Conservation (phyloP, 257 asterid genomes). For the Avicennia marina region DNA sequence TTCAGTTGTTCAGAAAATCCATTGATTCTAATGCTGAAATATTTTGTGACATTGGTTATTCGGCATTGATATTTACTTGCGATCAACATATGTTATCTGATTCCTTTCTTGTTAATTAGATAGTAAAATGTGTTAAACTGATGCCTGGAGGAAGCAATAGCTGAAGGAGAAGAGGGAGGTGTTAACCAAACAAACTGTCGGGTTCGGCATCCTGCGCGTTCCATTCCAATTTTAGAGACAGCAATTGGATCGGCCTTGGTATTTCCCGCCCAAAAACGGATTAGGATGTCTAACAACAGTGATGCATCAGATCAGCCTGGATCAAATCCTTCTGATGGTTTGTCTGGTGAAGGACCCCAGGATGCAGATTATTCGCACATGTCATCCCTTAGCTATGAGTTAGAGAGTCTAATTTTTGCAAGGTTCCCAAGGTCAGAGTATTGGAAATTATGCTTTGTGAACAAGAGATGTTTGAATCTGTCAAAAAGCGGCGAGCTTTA, state of each 20-base stretch:
- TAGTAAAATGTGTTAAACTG: too few species aligned
- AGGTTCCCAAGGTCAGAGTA: constrained; percentile 59
- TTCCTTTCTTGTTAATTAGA: too few species aligned
- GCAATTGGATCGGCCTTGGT: constrained; percentile 17
- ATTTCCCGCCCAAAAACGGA: constrained; percentile 22
- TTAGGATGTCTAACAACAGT: constrained; percentile 20
- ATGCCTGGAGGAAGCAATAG: too few species aligned
- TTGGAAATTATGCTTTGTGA: constrained; percentile 52
- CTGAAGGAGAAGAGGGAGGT: too few species aligned
- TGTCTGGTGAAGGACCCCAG: constrained; percentile 48
- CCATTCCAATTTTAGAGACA: constrained; percentile 9
- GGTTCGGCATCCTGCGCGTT: too few species aligned
- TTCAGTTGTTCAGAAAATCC: too few species aligned
- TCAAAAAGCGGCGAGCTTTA: constrained; percentile 49
- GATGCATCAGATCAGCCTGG: constrained; percentile 11
- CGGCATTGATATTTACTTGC: too few species aligned
- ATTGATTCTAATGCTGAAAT: too few species aligned
- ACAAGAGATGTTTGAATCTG: constrained; percentile 50
- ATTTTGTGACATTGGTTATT: too few species aligned
- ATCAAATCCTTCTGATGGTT: constrained; percentile 9
- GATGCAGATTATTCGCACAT: constrained; percentile 72
- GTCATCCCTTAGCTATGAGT: constrained; percentile 52
- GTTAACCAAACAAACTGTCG: too few species aligned
- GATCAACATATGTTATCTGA: too few species aligned
- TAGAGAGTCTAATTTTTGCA: constrained; percentile 60